These are phyloP conservation scores for Isabelozyma heimii DNA, from an alignment of 805 yeast species.

Conservation along the genomic window DNA sequence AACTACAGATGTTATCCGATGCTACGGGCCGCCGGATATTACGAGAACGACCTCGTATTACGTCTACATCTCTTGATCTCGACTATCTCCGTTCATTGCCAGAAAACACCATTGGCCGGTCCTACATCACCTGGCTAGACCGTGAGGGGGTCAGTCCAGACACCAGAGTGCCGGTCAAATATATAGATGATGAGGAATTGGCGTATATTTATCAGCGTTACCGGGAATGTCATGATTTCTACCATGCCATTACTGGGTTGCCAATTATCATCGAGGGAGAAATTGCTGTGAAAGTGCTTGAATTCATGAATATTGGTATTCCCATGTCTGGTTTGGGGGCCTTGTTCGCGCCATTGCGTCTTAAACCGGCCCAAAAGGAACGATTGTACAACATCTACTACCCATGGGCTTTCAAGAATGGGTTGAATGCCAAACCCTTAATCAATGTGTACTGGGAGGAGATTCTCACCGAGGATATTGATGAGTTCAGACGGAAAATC, in stretches of 20 bases:
- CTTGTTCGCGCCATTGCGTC: slow-evolving; percentile 78
- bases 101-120: slow-evolving; percentile 67
- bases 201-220: slow-evolving; percentile 93
- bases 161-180: slow-evolving; percentile 83
- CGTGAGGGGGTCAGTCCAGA: slow-evolving; percentile 92
- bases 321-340: slow-evolving; percentile 97
- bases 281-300: slow-evolving; percentile 87
- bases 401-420: slow-evolving; percentile 84
- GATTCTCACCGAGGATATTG: slow-evolving; percentile 65
- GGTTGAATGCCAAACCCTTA: slow-evolving; percentile 69
- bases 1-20: slow-evolving; percentile 73
- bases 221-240: slow-evolving; percentile 95
- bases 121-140: slow-evolving; percentile 79
- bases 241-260: slow-evolving; percentile 85
- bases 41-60: slow-evolving; percentile 78
- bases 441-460: slow-evolving; percentile 94
- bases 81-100: slow-evolving; percentile 61
- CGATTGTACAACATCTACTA: slow-evolving; percentile 68
- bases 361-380: slow-evolving; percentile 59
- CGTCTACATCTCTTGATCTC: slow-evolving; percentile 65
- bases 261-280: slow-evolving; percentile 97
- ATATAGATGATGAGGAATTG: slow-evolving; percentile 83
- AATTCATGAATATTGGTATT: slow-evolving; percentile 85
- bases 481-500: slow-evolving; percentile 66
- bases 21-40: slow-evolving; percentile 74